These are phyloP conservation scores for Penicillium sclerotigenum DNA, from an alignment of 2,329 filamentous ascomycete species.

Conservation along the genomic window DNA sequence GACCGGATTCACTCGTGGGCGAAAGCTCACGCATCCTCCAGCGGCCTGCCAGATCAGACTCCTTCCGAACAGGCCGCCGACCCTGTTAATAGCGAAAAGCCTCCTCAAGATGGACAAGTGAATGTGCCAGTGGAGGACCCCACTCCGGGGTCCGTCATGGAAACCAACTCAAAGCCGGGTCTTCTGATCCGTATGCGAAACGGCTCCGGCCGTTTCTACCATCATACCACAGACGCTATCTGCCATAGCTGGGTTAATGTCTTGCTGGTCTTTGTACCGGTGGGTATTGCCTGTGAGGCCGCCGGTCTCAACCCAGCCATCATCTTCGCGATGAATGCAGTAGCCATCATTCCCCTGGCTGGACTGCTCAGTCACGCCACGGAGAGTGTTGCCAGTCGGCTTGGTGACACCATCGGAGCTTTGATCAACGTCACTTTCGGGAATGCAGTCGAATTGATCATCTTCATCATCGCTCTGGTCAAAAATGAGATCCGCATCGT, in stretches of 20 bases:
- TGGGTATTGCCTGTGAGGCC: conserved; percentile 40
- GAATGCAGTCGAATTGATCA: conserved; percentile 76
- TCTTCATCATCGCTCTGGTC: conserved; percentile 72
- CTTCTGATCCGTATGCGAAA: conserved; percentile 30
- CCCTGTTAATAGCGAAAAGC: conserved; percentile 6
- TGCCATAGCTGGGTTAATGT: conserved; percentile 45
- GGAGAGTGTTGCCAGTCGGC: conserved; percentile 67
- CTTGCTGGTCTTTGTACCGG: conserved; percentile 42
- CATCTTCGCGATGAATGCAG: conserved; percentile 70
- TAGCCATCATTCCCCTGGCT: conserved; percentile 72
- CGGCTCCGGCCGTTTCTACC: conserved; percentile 31
- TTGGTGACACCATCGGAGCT: conserved; percentile 71
- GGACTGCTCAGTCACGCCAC: conserved; percentile 70
- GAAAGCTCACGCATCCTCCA: conserved; percentile 39
- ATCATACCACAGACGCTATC: conserved; percentile 35
- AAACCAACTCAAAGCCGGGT: conserved; percentile 21
- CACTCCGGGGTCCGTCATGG: conserved; percentile 19
- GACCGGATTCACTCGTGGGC: conserved; percentile 42
- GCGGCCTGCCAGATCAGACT: conserved; percentile 7
- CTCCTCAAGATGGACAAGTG: conserved; percentile 30
- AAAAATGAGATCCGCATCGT: conserved; percentile 88
- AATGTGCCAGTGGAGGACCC: conserved; percentile 19
- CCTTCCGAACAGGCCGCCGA: conserved; percentile 1
- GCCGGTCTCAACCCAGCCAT: conserved; percentile 54
- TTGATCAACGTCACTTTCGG: conserved; percentile 75